These are phyloP conservation scores for Leishmania mexicana DNA, from an alignment of 208 protist species.

Conservation along the genomic window DNA sequence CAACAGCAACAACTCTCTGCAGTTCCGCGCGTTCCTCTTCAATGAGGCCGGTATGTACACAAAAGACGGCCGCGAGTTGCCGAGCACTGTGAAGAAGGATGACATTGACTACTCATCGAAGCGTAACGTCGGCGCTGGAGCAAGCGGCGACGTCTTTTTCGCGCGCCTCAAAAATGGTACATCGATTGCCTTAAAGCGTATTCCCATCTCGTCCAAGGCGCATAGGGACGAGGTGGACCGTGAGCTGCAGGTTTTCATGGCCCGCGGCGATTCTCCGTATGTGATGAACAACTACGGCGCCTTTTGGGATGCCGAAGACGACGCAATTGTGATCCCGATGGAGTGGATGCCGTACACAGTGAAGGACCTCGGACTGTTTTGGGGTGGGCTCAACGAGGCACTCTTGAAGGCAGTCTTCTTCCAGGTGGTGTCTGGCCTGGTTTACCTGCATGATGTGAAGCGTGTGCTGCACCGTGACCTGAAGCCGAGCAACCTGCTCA, in stretches of 20 bases:
- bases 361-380: conserved; percentile 81
- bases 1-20: conserved; percentile 86
- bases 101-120: conserved; percentile 74
- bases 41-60: conserved; percentile 86
- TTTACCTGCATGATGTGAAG: conserved; percentile 87
- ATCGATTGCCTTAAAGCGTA: conserved; percentile 83
- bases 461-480: conserved; percentile 95
- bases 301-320: conserved; percentile 86
- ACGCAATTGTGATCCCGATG: conserved; percentile 88
- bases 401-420: conserved; percentile 85
- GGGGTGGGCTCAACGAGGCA: conserved; percentile 79
- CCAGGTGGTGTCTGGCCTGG: conserved; percentile 83
- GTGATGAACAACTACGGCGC: conserved; percentile 91
- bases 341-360: conserved; percentile 92
- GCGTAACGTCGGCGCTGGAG: conserved; percentile 70
- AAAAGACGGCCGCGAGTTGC: conserved; percentile 76
- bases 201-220: conserved; percentile 87
- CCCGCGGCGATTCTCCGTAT: conserved; percentile 70
- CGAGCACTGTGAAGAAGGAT: conserved; percentile 76
- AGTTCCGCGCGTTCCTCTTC: conserved; percentile 86
- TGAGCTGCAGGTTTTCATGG: conserved; percentile 85
- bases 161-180: conserved; percentile 71
- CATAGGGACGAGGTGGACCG: conserved; percentile 88
- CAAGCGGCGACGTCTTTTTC: conserved; percentile 81
- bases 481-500: conserved; percentile 97